phyloP scores from a whole-genome alignment of 805 yeast species.

The Yarrowia osloensis region DNA sequence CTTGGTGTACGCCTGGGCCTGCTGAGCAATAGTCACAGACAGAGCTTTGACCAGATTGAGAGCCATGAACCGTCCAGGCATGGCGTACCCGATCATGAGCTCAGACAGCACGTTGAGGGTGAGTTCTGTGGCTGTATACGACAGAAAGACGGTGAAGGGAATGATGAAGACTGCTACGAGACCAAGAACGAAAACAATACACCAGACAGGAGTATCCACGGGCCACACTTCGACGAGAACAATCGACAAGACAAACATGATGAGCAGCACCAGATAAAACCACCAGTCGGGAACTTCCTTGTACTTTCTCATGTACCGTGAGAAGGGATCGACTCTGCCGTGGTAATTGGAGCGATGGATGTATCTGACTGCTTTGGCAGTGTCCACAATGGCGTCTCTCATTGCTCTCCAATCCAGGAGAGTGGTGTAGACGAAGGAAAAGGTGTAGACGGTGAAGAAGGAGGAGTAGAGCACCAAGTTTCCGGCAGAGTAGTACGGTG shows the following conservation, averaged over 20 bases:
- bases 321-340: neutral
- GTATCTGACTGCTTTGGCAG: neutral
- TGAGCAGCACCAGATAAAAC: neutral
- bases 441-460: neutral
- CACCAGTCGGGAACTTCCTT: neutral
- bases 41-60: neutral
- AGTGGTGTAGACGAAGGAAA: neutral
- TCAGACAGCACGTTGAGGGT: neutral
- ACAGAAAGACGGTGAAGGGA: neutral
- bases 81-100: neutral
- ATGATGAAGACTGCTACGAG: neutral
- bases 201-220: neutral
- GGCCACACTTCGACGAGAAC: neutral
- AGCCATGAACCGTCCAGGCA: neutral
- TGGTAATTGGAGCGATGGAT: neutral
- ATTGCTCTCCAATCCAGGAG: neutral
- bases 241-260: neutral
- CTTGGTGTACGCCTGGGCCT: neutral
- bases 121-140: neutral
- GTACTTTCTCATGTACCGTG: neutral
- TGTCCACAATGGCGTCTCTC: neutral
- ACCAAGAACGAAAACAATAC: neutral
- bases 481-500: neutral
- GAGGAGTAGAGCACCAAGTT: neutral
- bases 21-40: neutral